Evolutionary conservation across 2,329 filamentous ascomycete genomes (phyloP), one percentile per base, ranked within the genome.

Genomic region (Cercospora berteroae): DNA sequence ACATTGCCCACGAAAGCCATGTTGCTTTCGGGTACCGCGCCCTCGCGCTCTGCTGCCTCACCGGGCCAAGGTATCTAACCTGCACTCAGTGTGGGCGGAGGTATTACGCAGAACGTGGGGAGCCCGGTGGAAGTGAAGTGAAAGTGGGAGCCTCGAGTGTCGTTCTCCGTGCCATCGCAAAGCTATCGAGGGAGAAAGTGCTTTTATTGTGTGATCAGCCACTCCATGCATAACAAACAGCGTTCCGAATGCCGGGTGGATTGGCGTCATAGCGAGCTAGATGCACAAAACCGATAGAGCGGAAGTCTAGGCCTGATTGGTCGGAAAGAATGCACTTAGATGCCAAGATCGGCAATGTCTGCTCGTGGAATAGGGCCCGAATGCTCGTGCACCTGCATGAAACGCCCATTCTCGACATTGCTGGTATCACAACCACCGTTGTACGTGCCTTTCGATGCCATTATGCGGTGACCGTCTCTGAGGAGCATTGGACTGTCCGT

Each of bases 1-100:
- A 75, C 74, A 67, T 81, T 81, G 72, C 80, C 80, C 62, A 80
- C 78, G 69, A 81, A 73, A 67, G 79, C 80, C 81, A 83, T 82
- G 69, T 25, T 75, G 67, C 25, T 27, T 57, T 52, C 27, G 23
- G 61, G 31, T 48, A 25, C 5, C 31, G 52, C 61, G 48, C 61
- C 25, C 61, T 31, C 29, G 61, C 50, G 33, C 61, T 27, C 33
- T 23, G 27, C 50, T 63, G 31, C 50, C 50, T 39, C 29, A 12
- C 25, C 18, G 39, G 60, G 50, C 50, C 31, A 57, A n/a, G 9
- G 29, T 56, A 4, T 31, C 5, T 52, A 33, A 5, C 20, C 25
- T 23, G n/a, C 23, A 48, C 31, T 33, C 20, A 58, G 1, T 23
- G 9, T 23, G 12, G 60, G n/a, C n/a, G 5, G 18, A 36, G 42